phyloP scores from a whole-genome alignment of 2,329 filamentous ascomycete genomes.

The Ceratocystis albifundus region DNA sequence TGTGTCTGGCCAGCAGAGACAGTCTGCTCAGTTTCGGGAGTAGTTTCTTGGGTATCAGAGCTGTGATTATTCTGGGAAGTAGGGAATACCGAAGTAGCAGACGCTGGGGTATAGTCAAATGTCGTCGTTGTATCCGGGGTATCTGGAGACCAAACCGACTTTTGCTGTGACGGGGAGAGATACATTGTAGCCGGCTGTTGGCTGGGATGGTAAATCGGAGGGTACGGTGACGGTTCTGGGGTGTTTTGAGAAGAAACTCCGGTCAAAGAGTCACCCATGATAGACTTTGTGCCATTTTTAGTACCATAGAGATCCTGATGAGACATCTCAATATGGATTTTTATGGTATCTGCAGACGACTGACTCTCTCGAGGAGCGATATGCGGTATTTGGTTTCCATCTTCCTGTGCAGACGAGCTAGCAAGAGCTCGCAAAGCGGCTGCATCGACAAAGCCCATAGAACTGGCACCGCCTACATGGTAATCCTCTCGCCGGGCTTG shows the following conservation, averaged over 20 bases:
- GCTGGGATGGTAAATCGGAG: constrained; percentile 5
- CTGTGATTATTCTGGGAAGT: neutral
- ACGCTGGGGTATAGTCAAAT: constrained; percentile 26
- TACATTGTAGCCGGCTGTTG: constrained; percentile 12
- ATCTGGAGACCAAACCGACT: constrained; percentile 44
- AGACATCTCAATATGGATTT: constrained; percentile 55
- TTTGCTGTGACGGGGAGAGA: constrained; percentile 13
- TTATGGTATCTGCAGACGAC: constrained; percentile 53
- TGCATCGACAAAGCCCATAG: constrained; percentile 45
- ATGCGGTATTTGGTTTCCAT: constrained; percentile 37
- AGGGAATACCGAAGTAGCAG: constrained; percentile 11
- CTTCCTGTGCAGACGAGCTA: constrained; percentile 40
- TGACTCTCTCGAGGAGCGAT: constrained; percentile 32
- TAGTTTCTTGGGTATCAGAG: neutral
- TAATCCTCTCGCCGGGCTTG: constrained; percentile 4
- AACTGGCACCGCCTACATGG: constrained; percentile 26
- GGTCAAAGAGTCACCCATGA: constrained; percentile 32
- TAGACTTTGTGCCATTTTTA: constrained; percentile 37
- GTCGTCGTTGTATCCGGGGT: constrained; percentile 42
- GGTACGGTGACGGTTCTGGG: constrained; percentile 22
- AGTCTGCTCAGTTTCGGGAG: neutral
- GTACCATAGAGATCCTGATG: constrained; percentile 33
- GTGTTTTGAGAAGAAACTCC: constrained; percentile 26
- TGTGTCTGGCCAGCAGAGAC: neutral
- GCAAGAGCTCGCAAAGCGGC: constrained; percentile 49